Percentiles rank a stretch among this genome's conserved stretches.
Conservation (phyloP, 2,329 filamentous ascomycete genomes). For the Talaromyces sp. region DNA sequence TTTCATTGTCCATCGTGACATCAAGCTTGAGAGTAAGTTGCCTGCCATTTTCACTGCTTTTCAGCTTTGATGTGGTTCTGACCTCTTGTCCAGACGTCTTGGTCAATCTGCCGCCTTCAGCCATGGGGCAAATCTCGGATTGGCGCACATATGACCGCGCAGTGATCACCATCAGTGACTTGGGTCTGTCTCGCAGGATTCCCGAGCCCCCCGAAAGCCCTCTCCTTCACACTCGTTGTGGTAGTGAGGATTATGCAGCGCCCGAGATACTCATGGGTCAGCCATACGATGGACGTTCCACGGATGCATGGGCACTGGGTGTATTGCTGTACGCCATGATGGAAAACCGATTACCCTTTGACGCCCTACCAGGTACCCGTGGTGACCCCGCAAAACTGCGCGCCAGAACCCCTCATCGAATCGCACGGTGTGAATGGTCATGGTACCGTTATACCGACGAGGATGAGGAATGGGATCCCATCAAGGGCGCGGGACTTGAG, state of each 20-base stretch:
- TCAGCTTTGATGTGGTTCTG: constrained; percentile 17
- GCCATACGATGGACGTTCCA: constrained; percentile 85
- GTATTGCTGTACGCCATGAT: constrained; percentile 90
- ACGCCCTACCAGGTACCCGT: constrained; percentile 72
- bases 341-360: constrained; percentile 89
- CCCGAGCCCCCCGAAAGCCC: constrained; percentile 70
- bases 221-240: constrained; percentile 87
- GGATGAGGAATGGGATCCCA: constrained; percentile 78
- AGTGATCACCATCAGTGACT: constrained; percentile 82
- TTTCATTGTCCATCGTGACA: constrained; percentile 90
- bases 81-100: constrained; percentile 66
- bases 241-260: constrained; percentile 94
- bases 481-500: constrained; percentile 62
- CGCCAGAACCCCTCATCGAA: constrained; percentile 85
- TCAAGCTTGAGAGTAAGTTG: constrained; percentile 89
- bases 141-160: constrained; percentile 76
- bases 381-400: constrained; percentile 71
- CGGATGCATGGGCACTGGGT: constrained; percentile 91
- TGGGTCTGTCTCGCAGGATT: constrained; percentile 83
- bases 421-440: constrained; percentile 90
- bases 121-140: constrained; percentile 63
- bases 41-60: constrained; percentile 10
- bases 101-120: constrained; percentile 70
- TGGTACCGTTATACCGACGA: constrained; percentile 84
- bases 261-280: constrained; percentile 95